These are phyloP conservation scores for Pichia ethanolica DNA, from an alignment of 805 yeast species.

Conservation along the genomic window DNA sequence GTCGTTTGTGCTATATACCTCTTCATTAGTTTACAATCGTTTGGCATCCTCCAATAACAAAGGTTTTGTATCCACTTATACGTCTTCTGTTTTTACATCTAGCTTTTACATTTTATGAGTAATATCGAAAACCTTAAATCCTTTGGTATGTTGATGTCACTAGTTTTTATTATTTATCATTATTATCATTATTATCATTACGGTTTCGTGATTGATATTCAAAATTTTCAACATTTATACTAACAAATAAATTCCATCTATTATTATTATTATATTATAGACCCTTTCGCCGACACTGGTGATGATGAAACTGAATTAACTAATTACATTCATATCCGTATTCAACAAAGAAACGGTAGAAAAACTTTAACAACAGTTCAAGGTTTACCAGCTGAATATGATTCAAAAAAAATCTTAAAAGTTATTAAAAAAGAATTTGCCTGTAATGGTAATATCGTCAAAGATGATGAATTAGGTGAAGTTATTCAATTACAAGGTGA, in stretches of 20 bases:
- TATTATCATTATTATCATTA: neutral
- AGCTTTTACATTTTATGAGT: conserved; percentile 44
- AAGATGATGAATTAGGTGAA: conserved; percentile 93
- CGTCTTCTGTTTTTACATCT: neutral
- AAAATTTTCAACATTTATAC: neutral
- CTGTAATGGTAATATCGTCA: conserved; percentile 96
- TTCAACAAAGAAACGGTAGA: conserved; percentile 99
- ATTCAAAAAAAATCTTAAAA: conserved; percentile 85
- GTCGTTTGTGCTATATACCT: no score
- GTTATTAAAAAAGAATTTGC: conserved; percentile 97
- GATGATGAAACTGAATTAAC: conserved; percentile 97
- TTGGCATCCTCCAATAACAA: neutral
- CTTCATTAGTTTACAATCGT: no score
- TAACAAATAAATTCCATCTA: neutral
- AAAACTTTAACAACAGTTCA: conserved; percentile 97
- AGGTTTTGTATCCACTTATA: neutral
- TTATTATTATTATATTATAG: conserved; percentile 26
- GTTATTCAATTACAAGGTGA: conserved; percentile 98
- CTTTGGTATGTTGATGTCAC: conserved; percentile 41
- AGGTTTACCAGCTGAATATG: conserved; percentile 94
- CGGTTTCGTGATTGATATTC: no score
- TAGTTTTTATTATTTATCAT: no score
- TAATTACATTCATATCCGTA: conserved; percentile 95
- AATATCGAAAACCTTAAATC: conserved; percentile 88
- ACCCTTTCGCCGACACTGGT: conserved; percentile 99